These are phyloP conservation scores for Phaseolus lunatus DNA, from an alignment of 306 rosid genomes.

Conservation along the genomic window DNA sequence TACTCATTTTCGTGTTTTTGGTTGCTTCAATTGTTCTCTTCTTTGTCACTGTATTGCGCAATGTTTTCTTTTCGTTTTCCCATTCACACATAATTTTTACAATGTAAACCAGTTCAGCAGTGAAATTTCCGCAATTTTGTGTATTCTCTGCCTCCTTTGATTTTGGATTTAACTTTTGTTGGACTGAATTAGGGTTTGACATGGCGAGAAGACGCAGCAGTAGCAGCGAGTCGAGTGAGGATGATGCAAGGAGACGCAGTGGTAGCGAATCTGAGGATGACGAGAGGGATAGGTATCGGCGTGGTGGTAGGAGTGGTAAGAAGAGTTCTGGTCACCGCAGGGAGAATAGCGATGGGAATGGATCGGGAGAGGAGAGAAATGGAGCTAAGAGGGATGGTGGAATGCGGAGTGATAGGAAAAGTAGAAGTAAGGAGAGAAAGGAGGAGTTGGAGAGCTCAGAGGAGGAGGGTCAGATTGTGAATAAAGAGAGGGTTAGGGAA, in stretches of 20 bases:
- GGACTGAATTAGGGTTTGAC: neutral
- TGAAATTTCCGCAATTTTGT: neutral
- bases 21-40: neutral
- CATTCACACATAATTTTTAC: neutral
- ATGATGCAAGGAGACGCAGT: constrained; percentile 49
- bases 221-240: constrained; percentile 56
- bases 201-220: constrained; percentile 60
- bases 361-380: constrained; percentile 35
- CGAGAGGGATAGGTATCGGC: constrained; percentile 43
- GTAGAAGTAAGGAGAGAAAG: constrained; percentile 40
- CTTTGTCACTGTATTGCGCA: neutral
- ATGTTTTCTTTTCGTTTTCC: neutral
- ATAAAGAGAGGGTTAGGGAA: constrained; percentile 29
- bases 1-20: neutral
- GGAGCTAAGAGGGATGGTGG: constrained; percentile 25
- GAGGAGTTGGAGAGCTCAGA: constrained; percentile 36
- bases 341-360: constrained; percentile 35
- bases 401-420: constrained; percentile 35
- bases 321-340: constrained; percentile 30
- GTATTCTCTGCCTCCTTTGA: no score
- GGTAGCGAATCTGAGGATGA: constrained; percentile 54
- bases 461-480: constrained; percentile 53
- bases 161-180: neutral
- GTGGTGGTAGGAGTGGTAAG: constrained; percentile 34
- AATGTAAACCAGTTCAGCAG: neutral